Evolutionary conservation across 352 stramenopile genomes (phyloP).

Genomic region (Blastocystis sp.): DNA sequence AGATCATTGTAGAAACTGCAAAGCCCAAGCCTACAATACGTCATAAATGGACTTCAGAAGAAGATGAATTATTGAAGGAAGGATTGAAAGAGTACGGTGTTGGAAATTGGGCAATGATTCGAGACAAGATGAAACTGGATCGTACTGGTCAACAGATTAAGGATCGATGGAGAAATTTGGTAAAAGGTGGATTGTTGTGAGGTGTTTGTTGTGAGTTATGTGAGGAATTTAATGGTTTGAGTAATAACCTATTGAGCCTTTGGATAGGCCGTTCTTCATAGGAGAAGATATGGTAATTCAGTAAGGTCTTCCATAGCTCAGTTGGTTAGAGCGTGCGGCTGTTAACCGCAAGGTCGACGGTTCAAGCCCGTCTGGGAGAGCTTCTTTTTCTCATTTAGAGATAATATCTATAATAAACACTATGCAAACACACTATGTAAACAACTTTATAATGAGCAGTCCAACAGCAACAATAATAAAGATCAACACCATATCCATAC

Average conservation of each 20-base stretch:
- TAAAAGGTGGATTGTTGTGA: not conserved
- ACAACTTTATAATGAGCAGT: slow-evolving; percentile 58
- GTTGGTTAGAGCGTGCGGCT: slow-evolving; percentile 54
- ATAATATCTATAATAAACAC: not conserved
- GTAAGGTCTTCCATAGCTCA: slow-evolving; percentile 4
- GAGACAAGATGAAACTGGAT: not conserved
- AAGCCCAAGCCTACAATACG: not conserved
- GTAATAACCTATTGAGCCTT: no score
- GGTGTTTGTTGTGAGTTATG: not conserved
- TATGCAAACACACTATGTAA: slow-evolving; percentile 20
- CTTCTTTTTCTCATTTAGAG: not conserved
- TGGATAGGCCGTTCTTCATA: not conserved
- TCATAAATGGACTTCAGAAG: slow-evolving; percentile 9
- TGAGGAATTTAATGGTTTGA: no score
- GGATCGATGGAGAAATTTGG: slow-evolving; percentile 45
- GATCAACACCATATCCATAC: slow-evolving; percentile 67
- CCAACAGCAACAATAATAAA: slow-evolving; percentile 65
- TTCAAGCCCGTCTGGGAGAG: slow-evolving; percentile 50
- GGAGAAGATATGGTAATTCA: not conserved
- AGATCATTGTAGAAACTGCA: not conserved
- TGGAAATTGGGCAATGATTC: slow-evolving; percentile 7
- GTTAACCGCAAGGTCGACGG: slow-evolving; percentile 54
- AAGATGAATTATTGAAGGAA: slow-evolving; percentile 14
- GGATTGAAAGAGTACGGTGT: slow-evolving; percentile 4
- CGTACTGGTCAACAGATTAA: slow-evolving; percentile 4